phyloP scores from a whole-genome alignment of 176 grass and related monocot genomes.

The Phoenix dactylifera region DNA sequence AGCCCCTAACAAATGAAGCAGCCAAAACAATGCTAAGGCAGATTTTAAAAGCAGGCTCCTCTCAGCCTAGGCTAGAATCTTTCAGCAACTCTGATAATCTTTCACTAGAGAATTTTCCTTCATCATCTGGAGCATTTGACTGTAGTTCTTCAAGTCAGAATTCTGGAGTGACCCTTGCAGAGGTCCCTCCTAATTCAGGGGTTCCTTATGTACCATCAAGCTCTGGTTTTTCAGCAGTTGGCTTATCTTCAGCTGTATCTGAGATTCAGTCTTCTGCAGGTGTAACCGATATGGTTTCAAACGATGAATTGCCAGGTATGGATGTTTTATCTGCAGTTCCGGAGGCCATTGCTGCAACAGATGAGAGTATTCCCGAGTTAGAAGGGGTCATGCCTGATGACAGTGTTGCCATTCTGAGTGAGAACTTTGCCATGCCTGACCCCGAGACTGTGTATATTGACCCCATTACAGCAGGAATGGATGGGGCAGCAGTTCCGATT shows the following conservation, averaged over 20 bases:
- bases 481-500: constrained; percentile 44
- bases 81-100: constrained; percentile 36
- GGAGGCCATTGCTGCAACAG: constrained; percentile 28
- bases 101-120: constrained; percentile 46
- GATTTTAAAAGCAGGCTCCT: constrained; percentile 60
- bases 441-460: constrained; percentile 43
- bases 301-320: constrained; percentile 28
- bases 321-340: constrained; percentile 31
- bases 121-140: constrained; percentile 39
- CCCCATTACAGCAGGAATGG: constrained; percentile 32
- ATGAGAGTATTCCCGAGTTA: constrained; percentile 39
- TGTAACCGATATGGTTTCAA: constrained; percentile 19
- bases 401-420: constrained; percentile 31
- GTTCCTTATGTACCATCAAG: constrained; percentile 32
- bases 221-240: constrained; percentile 60
- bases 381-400: constrained; percentile 39
- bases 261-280: constrained; percentile 37
- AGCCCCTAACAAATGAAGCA: constrained; percentile 86
- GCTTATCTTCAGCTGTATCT: constrained; percentile 35
- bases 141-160: constrained; percentile 38
- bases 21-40: constrained; percentile 90
- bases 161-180: constrained; percentile 76
- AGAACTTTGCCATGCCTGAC: constrained; percentile 37
- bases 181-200: constrained; percentile 42
- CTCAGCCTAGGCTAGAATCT: constrained; percentile 39